phyloP scores from a whole-genome alignment of 805 yeast genomes.

The Yamadazyma sp. region DNA sequence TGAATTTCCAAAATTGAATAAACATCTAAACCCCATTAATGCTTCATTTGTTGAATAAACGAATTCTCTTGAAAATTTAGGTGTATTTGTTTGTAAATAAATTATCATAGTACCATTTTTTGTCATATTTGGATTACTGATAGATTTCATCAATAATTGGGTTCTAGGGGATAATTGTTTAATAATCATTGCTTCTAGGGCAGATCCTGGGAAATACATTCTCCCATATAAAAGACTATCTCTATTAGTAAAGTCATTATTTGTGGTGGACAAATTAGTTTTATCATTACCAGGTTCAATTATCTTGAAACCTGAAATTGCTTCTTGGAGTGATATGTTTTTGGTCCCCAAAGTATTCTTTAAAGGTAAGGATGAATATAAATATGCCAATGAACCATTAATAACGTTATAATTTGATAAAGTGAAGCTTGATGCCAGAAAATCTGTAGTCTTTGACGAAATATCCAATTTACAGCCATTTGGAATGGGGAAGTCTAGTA shows the following conservation, averaged over 20 bases:
- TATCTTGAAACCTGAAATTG: slow-evolving; percentile 64
- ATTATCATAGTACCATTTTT: slow-evolving; percentile 59
- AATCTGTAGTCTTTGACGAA: slow-evolving; percentile 65
- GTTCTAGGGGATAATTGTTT: slow-evolving; percentile 56
- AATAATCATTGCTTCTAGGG: slow-evolving; percentile 82
- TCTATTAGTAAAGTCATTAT: slow-evolving; percentile 16
- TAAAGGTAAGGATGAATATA: slow-evolving; percentile 65
- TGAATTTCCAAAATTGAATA: slow-evolving; percentile 59
- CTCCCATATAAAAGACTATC: slow-evolving; percentile 71
- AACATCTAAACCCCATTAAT: slow-evolving; percentile 72
- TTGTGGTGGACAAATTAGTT: background rate
- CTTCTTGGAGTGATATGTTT: slow-evolving; percentile 58
- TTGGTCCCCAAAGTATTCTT: slow-evolving; percentile 49
- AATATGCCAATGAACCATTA: slow-evolving; percentile 79
- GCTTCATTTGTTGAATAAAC: slow-evolving; percentile 83
- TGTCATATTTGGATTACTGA: slow-evolving; percentile 59
- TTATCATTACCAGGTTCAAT: slow-evolving; percentile 41
- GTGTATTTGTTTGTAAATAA: slow-evolving; percentile 67
- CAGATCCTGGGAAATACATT: slow-evolving; percentile 82
- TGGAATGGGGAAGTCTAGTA: slow-evolving; percentile 75
- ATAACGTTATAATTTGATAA: slow-evolving; percentile 62
- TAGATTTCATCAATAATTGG: slow-evolving; percentile 70
- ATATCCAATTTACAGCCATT: slow-evolving; percentile 61
- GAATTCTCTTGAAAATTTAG: slow-evolving; percentile 65
- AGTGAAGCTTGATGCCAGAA: slow-evolving; percentile 70